Base-by-base conservation (phyloP, 495 filamentous ascomycete species). In the Trichocladium uniseriatum region DNA sequence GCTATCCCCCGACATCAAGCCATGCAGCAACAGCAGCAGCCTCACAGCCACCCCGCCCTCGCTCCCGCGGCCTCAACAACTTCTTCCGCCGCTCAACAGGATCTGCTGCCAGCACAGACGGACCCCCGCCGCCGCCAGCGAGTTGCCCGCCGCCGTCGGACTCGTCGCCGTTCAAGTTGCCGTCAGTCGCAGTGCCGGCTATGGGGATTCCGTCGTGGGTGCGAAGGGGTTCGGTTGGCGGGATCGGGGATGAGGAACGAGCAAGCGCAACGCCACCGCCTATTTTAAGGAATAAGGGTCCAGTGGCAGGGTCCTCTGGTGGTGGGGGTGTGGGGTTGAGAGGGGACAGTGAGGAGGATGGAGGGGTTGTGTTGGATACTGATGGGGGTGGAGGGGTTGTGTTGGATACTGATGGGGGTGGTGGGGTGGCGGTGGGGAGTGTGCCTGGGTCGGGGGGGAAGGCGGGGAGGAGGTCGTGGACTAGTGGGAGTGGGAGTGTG, bases 251-350 rank as follows among this genome's bases (percentile, higher is more conserved):
- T 2, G 45, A 46, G n/a, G 61, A 64, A 18, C 41, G 59, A 3
- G 51, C 58, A 3, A 65, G 70, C 9, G 68, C 69, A 13, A 74
- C 72, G 9, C 72, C 72, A 21, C 70, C 72, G 4, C 72, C 72
- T 0, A 75, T 75, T 39, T 43, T 65, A 49, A 63, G 70, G 11
- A 72, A 58, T 40, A 71, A 63, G 22, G 57, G 45, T 6, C 4
- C 24, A 8, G 4, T 27, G 24, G 24, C 24, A 8, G 49, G 44
- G 6, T 38, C 52, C 5, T 22, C 45, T 59, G 7, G 27, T 43
- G 6, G 53, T 51, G 6, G 4, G 3, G 24, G 24, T 27, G 24
- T 27, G 24, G 24, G 24, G 24, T 3, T 8, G 24, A 27, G 37
- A 20, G 11, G 3, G 2, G 48, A 43, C 9, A 45, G 42, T 7